Percentiles rank a stretch among this genome's conserved stretches.
These are phyloP conservation scores for Leucocoprinus leucothites DNA, from an alignment of 768 basidiomycete species.

Conservation along the genomic window DNA sequence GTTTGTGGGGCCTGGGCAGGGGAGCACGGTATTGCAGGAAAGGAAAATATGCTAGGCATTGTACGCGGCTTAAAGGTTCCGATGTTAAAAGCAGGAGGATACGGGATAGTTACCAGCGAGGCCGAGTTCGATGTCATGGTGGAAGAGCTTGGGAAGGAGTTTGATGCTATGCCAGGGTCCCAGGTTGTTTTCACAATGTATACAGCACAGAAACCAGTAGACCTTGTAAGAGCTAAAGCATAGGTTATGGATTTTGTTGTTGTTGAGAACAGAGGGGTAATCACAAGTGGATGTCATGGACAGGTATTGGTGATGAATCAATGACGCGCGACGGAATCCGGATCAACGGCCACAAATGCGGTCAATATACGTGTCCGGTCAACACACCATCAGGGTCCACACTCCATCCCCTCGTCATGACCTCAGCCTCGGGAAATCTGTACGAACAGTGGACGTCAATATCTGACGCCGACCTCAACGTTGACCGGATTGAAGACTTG, in stretches of 20 bases:
- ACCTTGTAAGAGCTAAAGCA: not conserved
- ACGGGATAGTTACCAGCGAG: slow-evolving; percentile 2
- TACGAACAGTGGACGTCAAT: slow-evolving; percentile 55
- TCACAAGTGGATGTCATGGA: no score
- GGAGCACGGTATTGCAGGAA: slow-evolving; percentile 1
- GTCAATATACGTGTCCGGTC: slow-evolving; percentile 6
- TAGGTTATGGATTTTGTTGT: no score
- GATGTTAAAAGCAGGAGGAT: slow-evolving; percentile 1
- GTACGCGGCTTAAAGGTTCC: not conserved
- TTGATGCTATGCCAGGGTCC: slow-evolving; percentile 1
- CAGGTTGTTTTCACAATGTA: slow-evolving; percentile 3
- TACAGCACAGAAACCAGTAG: not conserved
- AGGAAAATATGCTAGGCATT: not conserved
- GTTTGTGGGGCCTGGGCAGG: not conserved
- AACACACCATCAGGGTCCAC: not conserved
- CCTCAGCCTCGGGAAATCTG: slow-evolving; percentile 31
- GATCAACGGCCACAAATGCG: slow-evolving; percentile 3
- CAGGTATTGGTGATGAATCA: no score
- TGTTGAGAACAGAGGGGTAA: no score
- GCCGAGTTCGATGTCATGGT: slow-evolving; percentile 2
- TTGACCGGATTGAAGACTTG: slow-evolving; percentile 40
- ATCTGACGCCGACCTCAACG: slow-evolving; percentile 55
- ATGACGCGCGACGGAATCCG: no score
- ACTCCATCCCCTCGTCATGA: slow-evolving; percentile 26
- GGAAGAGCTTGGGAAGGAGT: not conserved